Evolutionary conservation across 1,284 basidiomycete genomes (phyloP).

Genomic region (Heterobasidion parviporum): DNA sequence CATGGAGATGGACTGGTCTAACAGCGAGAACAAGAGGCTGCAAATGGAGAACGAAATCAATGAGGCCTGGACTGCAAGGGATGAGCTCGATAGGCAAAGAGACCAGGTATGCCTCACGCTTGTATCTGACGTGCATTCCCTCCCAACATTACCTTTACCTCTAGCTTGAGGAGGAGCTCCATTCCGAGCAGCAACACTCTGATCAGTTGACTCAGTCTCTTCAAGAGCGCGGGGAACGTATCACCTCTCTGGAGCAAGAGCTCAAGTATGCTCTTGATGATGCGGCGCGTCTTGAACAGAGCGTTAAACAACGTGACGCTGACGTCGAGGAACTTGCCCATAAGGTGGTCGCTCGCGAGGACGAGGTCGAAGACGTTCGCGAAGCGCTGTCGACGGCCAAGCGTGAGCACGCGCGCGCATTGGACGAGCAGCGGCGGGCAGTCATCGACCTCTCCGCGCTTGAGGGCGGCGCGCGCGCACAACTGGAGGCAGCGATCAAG

Average conservation of each 20-base stretch:
- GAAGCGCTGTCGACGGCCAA: slow-evolving; percentile 44
- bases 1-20: slow-evolving; percentile 49
- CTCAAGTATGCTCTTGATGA: slow-evolving; percentile 43
- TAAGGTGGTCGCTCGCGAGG: slow-evolving; percentile 31
- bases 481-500: slow-evolving; percentile 39
- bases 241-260: slow-evolving; percentile 49
- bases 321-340: slow-evolving; percentile 36
- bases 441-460: slow-evolving; percentile 40
- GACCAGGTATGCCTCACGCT: slow-evolving; percentile 34
- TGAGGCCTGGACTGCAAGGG: slow-evolving; percentile 38
- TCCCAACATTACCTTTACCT: slow-evolving; percentile 1
- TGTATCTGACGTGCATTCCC: neutral
- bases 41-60: slow-evolving; percentile 49
- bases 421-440: slow-evolving; percentile 42
- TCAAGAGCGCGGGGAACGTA: slow-evolving; percentile 48
- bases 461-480: slow-evolving; percentile 35
- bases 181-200: slow-evolving; percentile 36
- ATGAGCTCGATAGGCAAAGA: slow-evolving; percentile 45
- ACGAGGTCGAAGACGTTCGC: slow-evolving; percentile 42
- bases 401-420: slow-evolving; percentile 42
- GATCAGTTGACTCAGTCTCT: slow-evolving; percentile 38
- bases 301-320: slow-evolving; percentile 41
- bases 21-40: slow-evolving; percentile 41
- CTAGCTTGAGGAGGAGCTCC: slow-evolving; percentile 45
- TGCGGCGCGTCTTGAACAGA: slow-evolving; percentile 46